These are phyloP conservation scores for Asclepias syriaca DNA, from an alignment of 257 asterid genomes.

Conservation along the genomic window DNA sequence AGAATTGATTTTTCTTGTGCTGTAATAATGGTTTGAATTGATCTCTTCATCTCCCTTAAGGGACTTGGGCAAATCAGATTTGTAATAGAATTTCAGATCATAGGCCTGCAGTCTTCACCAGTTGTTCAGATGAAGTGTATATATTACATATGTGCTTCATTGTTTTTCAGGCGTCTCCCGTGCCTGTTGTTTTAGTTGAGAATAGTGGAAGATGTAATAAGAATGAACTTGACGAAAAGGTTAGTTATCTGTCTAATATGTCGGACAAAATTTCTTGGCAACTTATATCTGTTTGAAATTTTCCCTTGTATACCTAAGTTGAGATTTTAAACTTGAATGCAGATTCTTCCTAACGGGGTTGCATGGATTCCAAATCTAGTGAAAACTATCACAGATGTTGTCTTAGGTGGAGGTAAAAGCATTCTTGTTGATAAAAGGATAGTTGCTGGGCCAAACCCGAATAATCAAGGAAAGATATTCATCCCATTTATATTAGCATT, in stretches of 20 bases:
- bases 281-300: background rate
- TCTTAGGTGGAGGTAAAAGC: constrained; percentile 56
- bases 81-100: no score
- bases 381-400: constrained; percentile 49
- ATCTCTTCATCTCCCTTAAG: background rate
- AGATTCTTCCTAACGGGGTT: constrained; percentile 77
- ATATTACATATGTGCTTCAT: constrained; percentile 11
- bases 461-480: constrained; percentile 56
- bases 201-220: constrained; percentile 93
- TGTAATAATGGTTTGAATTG: background rate
- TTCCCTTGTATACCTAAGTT: background rate
- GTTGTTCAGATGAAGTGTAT: background rate
- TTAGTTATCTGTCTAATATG: constrained; percentile 9
- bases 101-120: background rate
- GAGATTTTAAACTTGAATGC: constrained; percentile 16
- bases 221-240: constrained; percentile 93
- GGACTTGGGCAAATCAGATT: no score
- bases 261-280: background rate
- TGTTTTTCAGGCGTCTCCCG: constrained; percentile 40
- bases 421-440: constrained; percentile 70
- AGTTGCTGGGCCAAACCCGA: constrained; percentile 89
- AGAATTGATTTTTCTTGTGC: background rate
- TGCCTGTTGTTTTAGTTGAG: constrained; percentile 92
- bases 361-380: constrained; percentile 87
- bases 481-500: constrained; percentile 73